Evolutionary conservation across 1,284 basidiomycete species (phyloP), one percentile per base, ranked within the genome.

Genomic region (Ganoderma resinaceum): DNA sequence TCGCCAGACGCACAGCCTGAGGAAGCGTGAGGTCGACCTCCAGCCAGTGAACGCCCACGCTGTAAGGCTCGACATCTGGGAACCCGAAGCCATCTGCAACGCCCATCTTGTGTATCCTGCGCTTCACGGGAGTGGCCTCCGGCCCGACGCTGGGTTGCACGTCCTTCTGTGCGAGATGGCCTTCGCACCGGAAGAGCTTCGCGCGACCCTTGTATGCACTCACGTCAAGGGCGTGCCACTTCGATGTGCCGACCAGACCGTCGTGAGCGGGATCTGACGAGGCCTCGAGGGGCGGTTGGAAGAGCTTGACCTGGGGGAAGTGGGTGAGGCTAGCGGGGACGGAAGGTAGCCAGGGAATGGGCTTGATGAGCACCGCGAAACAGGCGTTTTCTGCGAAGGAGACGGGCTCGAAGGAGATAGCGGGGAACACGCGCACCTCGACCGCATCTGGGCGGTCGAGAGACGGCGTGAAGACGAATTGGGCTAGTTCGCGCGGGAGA

Each of bases 331-430:
- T 68, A 16, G 66, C 49, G 2, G 72, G 72, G 26, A 73, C 62
- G 38, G 72, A 37, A 40, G 69, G 72, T 8, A 73, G 35, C 68
- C 63, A 70, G 23, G 72, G 55, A 8, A 73, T n/a, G 29, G 67
- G 69, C 52, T 73, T 73, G 62, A 73, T 70, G 46, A 73, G 68
- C 0, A 66, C 70, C n/a, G 72, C 70, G 43, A 73, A 73, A 37
- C 69, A 73, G 2, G 72, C 53, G 23, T 43, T 62, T 3, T 62
- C 53, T 0, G 72, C 40, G 40, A 66, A 73, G 23, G 59, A 57
- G 37, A 67, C 63, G 42, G 72, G 70, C 33, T 68, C 68, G 60
- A 67, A 72, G 1, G 70, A 67, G 31, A 62, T 68, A 9, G 72
- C 68, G 1, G 72, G 69, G 49, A 66, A 73, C n/a, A 73, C 70